These are phyloP conservation scores for Melocanna baccifera DNA, from an alignment of 176 grass and related monocot species.

Conservation along the genomic window DNA sequence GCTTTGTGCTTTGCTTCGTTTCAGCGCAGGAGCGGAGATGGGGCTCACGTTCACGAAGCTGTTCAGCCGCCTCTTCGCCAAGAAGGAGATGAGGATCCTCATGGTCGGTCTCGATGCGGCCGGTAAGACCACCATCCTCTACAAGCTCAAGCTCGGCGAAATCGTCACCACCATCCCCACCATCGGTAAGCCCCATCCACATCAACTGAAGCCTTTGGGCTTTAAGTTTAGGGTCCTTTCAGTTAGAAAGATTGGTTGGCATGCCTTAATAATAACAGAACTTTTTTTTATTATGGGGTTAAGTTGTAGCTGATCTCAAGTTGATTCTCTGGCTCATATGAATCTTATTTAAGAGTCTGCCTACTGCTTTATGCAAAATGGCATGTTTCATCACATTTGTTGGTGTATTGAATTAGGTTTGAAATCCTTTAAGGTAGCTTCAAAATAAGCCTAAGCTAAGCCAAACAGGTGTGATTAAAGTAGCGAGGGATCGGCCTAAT, in stretches of 20 bases:
- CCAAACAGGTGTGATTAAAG: neutral
- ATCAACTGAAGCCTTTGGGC: neutral
- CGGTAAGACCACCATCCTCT: slow-evolving; percentile 92
- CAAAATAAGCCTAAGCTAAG: neutral
- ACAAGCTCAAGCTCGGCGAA: slow-evolving; percentile 92
- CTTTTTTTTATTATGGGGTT: neutral
- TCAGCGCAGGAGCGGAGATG: slow-evolving; percentile 49
- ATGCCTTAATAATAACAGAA: neutral
- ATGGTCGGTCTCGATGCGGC: slow-evolving; percentile 89
- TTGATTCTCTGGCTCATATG: neutral
- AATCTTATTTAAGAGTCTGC: neutral
- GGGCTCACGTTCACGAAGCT: slow-evolving; percentile 89
- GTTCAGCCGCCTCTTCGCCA: slow-evolving; percentile 84
- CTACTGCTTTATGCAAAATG: neutral
- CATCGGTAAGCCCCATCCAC: slow-evolving; percentile 40
- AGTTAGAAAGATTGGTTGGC: neutral
- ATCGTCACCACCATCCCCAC: slow-evolving; percentile 91
- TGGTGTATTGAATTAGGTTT: neutral
- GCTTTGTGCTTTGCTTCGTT: neutral
- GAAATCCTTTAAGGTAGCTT: neutral
- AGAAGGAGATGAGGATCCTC: slow-evolving; percentile 93
- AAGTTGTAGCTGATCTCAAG: neutral
- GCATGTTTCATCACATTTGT: neutral
- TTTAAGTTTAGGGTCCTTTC: neutral
- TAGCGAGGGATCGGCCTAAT: neutral